A percentile compares a stretch with the other conserved stretches of the same genome.
These are phyloP conservation scores for Endogone sp. DNA, from an alignment of 192 early-diverging fungal genomes.

Conservation along the genomic window DNA sequence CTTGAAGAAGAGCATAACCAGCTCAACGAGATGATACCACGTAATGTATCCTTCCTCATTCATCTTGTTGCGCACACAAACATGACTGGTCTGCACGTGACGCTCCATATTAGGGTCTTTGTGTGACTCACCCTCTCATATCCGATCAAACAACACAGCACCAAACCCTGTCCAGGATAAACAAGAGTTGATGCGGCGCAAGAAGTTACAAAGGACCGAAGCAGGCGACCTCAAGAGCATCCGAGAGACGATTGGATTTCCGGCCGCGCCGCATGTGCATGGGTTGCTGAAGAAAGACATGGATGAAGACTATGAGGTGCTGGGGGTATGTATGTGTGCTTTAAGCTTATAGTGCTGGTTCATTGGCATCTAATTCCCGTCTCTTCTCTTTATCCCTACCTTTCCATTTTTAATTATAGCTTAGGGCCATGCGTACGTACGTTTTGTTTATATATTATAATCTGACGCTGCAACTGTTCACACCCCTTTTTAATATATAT, in stretches of 20 bases:
- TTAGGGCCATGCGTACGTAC: constrained; percentile 2
- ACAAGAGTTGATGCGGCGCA: constrained; percentile 26
- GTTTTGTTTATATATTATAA: background rate
- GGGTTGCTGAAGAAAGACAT: constrained; percentile 26
- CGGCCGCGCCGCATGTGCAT: constrained; percentile 21
- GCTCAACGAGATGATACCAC: constrained; percentile 17
- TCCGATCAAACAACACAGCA: background rate
- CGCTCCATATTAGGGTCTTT: background rate
- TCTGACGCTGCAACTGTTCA: too few species aligned
- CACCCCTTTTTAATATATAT: too few species aligned
- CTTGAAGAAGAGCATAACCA: constrained; percentile 26
- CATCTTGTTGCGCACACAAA: background rate
- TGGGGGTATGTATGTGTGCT: constrained; percentile 26
- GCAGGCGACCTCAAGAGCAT: constrained; percentile 35
- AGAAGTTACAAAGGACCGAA: constrained; percentile 29
- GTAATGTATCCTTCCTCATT: constrained; percentile 9
- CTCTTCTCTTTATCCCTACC: constrained; percentile 3
- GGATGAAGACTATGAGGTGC: constrained; percentile 35
- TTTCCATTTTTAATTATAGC: background rate
- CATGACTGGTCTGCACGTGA: background rate
- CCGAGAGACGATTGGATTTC: constrained; percentile 37
- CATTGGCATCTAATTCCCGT: too few species aligned
- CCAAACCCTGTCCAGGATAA: constrained; percentile 22
- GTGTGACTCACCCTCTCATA: constrained; percentile 1
- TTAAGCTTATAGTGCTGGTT: too few species aligned